A percentile compares a stretch with the other conserved stretches of the same genome.
Evolutionary conservation across 495 filamentous ascomycete genomes (phyloP).

Genomic region (Daldinia caldariorum): DNA sequence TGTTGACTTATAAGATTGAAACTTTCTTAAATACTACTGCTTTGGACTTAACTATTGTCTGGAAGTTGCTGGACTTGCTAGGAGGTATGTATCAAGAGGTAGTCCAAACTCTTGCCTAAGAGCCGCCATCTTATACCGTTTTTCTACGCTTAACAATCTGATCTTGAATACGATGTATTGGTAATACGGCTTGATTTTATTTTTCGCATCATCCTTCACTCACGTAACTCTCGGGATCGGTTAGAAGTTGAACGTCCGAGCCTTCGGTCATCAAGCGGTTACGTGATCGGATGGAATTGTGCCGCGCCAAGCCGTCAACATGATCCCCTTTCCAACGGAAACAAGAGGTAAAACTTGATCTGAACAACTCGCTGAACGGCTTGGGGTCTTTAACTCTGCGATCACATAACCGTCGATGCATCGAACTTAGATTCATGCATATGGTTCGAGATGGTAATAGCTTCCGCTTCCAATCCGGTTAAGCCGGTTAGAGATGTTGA

Average conservation of each 20-base stretch:
- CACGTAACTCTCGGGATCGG: neutral
- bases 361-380: neutral
- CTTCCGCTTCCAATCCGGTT: neutral
- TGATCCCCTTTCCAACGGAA: neutral
- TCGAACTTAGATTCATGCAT: neutral
- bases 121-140: neutral
- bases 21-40: neutral
- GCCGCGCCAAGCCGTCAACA: slow-evolving; percentile 16
- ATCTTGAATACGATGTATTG: neutral
- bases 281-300: slow-evolving; percentile 34
- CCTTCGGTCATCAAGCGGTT: slow-evolving; percentile 14
- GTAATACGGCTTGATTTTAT: neutral
- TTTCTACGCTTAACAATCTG: neutral
- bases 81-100: neutral
- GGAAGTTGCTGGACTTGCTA: neutral
- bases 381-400: neutral
- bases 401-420: slow-evolving; percentile 22
- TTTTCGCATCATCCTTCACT: neutral
- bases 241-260: neutral
- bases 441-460: neutral
- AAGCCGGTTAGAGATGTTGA: slow-evolving; percentile 13
- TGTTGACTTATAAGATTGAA: slow-evolving; percentile 30
- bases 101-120: neutral
- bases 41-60: neutral
- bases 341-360: neutral